Percentiles rank a stretch among this genome's conserved stretches.
These are phyloP conservation scores for Cupressus sempervirens DNA, from an alignment of 75 land plant genomes.

Conservation along the genomic window DNA sequence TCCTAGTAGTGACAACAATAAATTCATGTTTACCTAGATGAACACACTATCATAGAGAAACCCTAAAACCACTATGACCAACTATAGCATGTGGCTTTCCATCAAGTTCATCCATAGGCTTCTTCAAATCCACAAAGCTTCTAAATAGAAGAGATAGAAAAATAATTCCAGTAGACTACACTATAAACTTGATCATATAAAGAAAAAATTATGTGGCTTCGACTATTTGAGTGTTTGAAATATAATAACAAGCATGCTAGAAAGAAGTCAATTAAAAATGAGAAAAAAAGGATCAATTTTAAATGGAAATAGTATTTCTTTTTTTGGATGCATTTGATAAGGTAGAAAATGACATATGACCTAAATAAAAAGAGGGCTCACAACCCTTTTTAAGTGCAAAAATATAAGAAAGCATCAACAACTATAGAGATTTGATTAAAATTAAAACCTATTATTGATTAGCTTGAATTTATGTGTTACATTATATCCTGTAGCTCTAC, in stretches of 20 bases:
- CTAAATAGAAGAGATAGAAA: not conserved
- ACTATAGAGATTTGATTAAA: not conserved
- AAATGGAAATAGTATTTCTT: not conserved
- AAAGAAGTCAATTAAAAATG: not conserved
- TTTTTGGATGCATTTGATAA: not conserved
- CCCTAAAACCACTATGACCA: conserved; percentile 89
- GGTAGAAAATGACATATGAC: not conserved
- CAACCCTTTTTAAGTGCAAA: not conserved
- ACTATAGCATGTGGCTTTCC: conserved; percentile 97
- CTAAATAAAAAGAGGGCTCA: no score
- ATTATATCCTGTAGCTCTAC: no score
- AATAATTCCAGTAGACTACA: not conserved
- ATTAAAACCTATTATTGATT: conserved; percentile 76
- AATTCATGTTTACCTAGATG: conserved; percentile 58
- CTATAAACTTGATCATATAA: not conserved
- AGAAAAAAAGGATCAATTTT: not conserved
- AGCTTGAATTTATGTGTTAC: no score
- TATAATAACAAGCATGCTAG: not conserved
- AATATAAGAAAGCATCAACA: not conserved
- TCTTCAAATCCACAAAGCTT: conserved; percentile 91
- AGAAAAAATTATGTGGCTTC: not conserved
- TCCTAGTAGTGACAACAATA: not conserved
- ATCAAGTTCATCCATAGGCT: conserved; percentile 81
- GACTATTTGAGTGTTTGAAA: not conserved
- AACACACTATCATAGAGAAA: conserved; percentile 76